Evolutionary conservation across 352 stramenopile genomes (phyloP).

Genomic region (Phytophthora foliorum): DNA sequence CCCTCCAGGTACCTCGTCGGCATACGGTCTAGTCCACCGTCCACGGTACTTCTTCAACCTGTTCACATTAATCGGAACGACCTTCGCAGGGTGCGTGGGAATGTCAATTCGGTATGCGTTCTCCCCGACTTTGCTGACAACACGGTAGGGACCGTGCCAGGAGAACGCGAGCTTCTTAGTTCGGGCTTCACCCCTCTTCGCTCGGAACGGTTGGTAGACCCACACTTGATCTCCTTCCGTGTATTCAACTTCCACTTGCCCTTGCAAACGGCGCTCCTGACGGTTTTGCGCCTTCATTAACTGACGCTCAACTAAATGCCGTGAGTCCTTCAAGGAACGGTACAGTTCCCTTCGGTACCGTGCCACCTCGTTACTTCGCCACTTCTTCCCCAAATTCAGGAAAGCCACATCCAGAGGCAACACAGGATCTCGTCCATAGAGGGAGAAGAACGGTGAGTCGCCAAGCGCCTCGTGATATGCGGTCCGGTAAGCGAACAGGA

Average conservation of each 20-base stretch:
- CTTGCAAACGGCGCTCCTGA: not conserved
- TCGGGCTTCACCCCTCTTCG: not conserved
- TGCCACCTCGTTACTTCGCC: constrained; percentile 14
- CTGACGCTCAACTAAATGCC: constrained; percentile 9
- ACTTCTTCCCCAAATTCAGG: constrained; percentile 9
- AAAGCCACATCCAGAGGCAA: constrained; percentile 11
- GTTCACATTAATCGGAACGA: constrained; percentile 9
- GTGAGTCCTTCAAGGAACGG: not conserved
- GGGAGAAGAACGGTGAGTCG: constrained; percentile 17
- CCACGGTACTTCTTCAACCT: constrained; percentile 3
- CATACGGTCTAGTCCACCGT: not conserved
- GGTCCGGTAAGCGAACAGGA: constrained; percentile 20
- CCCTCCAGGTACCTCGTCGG: not conserved
- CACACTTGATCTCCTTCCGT: not conserved
- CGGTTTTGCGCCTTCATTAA: constrained; percentile 11
- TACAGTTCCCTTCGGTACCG: constrained; percentile 6
- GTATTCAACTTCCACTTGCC: not conserved
- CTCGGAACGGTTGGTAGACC: not conserved
- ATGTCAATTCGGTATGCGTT: constrained; percentile 1
- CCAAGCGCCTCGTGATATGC: constrained; percentile 9
- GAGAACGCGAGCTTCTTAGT: constrained; percentile 5
- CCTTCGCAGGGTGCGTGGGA: not conserved
- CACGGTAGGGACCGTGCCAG: constrained; percentile 5
- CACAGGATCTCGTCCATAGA: constrained; percentile 9
- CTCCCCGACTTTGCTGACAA: not conserved